Evolutionary conservation across 2,329 filamentous ascomycete genomes (phyloP).

Genomic region (Aspergillus versicolor): DNA sequence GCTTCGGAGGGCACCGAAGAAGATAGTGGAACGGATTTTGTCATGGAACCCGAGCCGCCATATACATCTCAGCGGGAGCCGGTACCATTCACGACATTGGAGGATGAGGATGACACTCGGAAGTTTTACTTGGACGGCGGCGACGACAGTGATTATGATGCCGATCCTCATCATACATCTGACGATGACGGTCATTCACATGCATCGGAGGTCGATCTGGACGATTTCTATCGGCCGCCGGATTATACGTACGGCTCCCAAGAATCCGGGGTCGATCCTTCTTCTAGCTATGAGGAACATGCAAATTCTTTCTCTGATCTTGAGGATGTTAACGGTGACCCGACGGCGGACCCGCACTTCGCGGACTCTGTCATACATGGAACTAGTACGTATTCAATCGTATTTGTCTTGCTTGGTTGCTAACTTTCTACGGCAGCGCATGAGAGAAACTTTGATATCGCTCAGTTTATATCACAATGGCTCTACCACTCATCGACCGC

Average conservation of each 20-base stretch:
- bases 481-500: constrained; percentile 27
- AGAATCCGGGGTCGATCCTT: constrained; percentile 8
- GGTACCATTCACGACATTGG: constrained; percentile 16
- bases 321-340: constrained; percentile 16
- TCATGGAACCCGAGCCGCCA: constrained; percentile 26
- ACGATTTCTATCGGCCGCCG: constrained; percentile 30
- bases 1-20: constrained; percentile 23
- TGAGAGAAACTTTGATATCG: constrained; percentile 42
- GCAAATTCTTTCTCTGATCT: constrained; percentile 17
- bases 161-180: constrained; percentile 5
- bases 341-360: constrained; percentile 17
- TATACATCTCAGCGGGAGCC: constrained; percentile 13
- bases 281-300: constrained; percentile 17
- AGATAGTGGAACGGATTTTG: constrained; percentile 20
- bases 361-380: constrained; percentile 28
- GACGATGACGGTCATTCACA: background rate
- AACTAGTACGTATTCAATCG: constrained; percentile 25
- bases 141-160: constrained; percentile 18
- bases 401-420: background rate
- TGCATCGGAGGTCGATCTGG: constrained; percentile 28
- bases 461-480: constrained; percentile 46
- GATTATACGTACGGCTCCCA: constrained; percentile 20
- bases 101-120: constrained; percentile 34
- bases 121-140: constrained; percentile 33
- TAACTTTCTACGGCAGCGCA: constrained; percentile 27